A percentile compares a stretch with the other conserved stretches of the same genome.
Conservation (phyloP, 202 grass and related monocot species). For the Dendrocalamus latiflorus region DNA sequence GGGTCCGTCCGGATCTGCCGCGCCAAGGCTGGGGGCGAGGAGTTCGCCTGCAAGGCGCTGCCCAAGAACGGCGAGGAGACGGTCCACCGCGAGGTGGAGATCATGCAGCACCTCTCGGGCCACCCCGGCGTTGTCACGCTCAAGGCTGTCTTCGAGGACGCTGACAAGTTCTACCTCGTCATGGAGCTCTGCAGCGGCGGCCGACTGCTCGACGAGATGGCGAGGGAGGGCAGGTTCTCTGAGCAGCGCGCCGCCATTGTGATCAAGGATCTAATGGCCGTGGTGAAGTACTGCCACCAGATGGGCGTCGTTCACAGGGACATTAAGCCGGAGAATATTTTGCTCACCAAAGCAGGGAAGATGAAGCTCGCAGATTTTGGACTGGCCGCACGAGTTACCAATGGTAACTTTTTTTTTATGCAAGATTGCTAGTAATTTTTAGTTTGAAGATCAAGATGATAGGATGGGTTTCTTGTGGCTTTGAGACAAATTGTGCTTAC, state of each 20-base stretch:
- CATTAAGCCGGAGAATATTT: conserved; percentile 91
- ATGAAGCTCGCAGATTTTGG: conserved; percentile 93
- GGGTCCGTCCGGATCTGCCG: conserved; percentile 85
- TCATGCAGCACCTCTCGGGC: conserved; percentile 98
- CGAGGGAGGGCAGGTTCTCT: conserved; percentile 40
- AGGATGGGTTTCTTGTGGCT: not conserved
- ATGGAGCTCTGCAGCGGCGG: conserved; percentile 90
- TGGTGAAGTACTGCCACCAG: conserved; percentile 89
- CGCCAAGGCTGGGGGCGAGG: conserved; percentile 41
- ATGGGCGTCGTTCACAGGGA: conserved; percentile 95
- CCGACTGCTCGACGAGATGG: conserved; percentile 60
- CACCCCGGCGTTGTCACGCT: conserved; percentile 86
- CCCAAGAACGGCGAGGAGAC: conserved; percentile 86
- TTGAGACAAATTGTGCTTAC: not conserved
- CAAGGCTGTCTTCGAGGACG: conserved; percentile 85
- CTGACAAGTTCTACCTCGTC: conserved; percentile 67
- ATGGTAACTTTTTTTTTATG: conserved; percentile 44
- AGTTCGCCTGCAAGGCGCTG: conserved; percentile 82
- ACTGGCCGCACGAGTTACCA: conserved; percentile 67
- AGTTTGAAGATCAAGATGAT: not conserved
- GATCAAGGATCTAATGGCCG: conserved; percentile 60
- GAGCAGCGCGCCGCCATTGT: conserved; percentile 65
- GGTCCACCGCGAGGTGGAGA: conserved; percentile 93
- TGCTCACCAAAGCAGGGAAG: conserved; percentile 60
- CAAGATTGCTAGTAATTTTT: not conserved